These are phyloP conservation scores for Coniella vitis DNA, from an alignment of 2,329 filamentous ascomycete species.

Conservation along the genomic window DNA sequence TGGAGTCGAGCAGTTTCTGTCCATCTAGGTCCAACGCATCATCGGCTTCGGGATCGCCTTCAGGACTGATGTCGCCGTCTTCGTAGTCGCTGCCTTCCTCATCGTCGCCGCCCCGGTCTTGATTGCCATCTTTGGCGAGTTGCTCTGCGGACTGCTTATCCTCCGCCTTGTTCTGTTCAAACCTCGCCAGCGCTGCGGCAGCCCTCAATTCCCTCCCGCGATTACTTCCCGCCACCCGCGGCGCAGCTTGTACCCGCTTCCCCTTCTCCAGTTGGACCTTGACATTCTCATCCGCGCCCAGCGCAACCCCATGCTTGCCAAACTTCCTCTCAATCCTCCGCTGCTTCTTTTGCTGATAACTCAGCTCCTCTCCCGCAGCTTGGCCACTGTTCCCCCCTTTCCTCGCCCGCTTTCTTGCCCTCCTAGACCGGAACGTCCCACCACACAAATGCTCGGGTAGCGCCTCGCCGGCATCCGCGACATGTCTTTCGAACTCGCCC, in stretches of 20 bases:
- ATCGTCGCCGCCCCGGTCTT: slow-evolving; percentile 30
- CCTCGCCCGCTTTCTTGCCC: slow-evolving; percentile 20
- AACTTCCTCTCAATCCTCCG: slow-evolving; percentile 70
- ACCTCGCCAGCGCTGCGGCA: slow-evolving; percentile 68
- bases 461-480: slow-evolving; percentile 44
- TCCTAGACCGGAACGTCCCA: slow-evolving; percentile 62
- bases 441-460: slow-evolving; percentile 72
- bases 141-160: slow-evolving; percentile 35
- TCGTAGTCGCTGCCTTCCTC: slow-evolving; percentile 41
- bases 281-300: slow-evolving; percentile 62
- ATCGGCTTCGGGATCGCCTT: slow-evolving; percentile 34
- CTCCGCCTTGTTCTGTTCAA: slow-evolving; percentile 50
- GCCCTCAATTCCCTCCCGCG: slow-evolving; percentile 69
- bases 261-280: slow-evolving; percentile 63
- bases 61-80: slow-evolving; percentile 26
- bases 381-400: slow-evolving; percentile 45
- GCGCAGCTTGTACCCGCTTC: slow-evolving; percentile 55
- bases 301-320: slow-evolving; percentile 58
- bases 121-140: slow-evolving; percentile 17
- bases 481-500: slow-evolving; percentile 51
- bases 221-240: slow-evolving; percentile 67
- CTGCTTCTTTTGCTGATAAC: slow-evolving; percentile 68
- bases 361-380: slow-evolving; percentile 45
- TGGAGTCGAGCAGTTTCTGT: slow-evolving; percentile 54
- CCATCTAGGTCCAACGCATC: slow-evolving; percentile 61